phyloP scores from a whole-genome alignment of 2,329 filamentous ascomycete genomes.

The Ramularia endophylla region DNA sequence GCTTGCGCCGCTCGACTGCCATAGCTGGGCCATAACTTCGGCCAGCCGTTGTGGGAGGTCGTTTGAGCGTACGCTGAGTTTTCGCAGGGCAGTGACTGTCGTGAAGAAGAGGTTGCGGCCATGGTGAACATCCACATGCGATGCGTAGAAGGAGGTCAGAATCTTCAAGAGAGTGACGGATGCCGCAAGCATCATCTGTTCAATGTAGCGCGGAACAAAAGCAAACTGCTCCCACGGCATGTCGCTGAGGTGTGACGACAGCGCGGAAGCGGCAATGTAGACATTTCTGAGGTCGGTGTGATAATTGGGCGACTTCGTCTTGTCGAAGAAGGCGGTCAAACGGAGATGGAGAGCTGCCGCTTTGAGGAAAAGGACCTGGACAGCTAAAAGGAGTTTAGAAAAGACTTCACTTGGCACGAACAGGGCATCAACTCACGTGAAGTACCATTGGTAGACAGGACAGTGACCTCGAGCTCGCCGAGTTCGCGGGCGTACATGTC shows the following conservation, averaged over 20 bases:
- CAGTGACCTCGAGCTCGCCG: conserved; percentile 32
- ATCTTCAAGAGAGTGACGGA: conserved; percentile 71
- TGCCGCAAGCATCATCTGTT: conserved; percentile 79
- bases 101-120: conserved; percentile 64
- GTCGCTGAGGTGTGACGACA: conserved; percentile 67
- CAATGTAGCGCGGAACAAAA: conserved; percentile 66
- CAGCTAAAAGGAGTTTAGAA: conserved; percentile 45
- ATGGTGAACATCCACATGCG: conserved; percentile 62
- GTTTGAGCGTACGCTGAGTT: conserved; percentile 69
- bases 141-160: conserved; percentile 68
- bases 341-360: conserved; percentile 71
- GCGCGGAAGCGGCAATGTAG: conserved; percentile 64
- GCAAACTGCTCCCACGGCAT: conserved; percentile 50
- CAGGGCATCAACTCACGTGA: conserved; percentile 20
- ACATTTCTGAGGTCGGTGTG: conserved; percentile 69
- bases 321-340: conserved; percentile 75
- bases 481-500: conserved; percentile 34
- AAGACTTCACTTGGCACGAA: conserved; percentile 48
- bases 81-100: conserved; percentile 63
- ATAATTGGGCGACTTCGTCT: conserved; percentile 64
- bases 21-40: conserved; percentile 82
- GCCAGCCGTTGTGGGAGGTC: conserved; percentile 74
- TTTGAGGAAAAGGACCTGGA: conserved; percentile 58
- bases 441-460: conserved; percentile 28
- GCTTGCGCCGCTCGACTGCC: conserved; percentile 52